phyloP scores from a whole-genome alignment of 768 basidiomycete genomes.

The Russula sp. region DNA sequence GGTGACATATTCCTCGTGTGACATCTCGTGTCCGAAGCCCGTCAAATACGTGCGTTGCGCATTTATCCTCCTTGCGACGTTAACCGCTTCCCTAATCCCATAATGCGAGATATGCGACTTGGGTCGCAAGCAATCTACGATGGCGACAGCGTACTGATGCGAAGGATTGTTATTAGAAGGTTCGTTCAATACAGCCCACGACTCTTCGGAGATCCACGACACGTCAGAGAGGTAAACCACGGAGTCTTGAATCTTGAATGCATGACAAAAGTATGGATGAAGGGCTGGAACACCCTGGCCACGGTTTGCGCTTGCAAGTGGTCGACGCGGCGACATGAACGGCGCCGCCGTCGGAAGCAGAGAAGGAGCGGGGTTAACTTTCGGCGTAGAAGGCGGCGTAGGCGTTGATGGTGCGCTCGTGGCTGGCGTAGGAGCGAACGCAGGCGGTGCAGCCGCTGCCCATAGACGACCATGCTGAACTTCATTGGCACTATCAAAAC shows the following conservation, averaged over 20 bases:
- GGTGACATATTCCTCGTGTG: conserved; percentile 72
- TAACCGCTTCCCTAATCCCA: conserved; percentile 59
- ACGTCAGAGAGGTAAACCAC: conserved; percentile 81
- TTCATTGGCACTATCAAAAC: background rate
- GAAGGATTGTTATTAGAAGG: conserved; percentile 26
- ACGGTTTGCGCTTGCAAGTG: background rate
- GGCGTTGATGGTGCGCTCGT: conserved; percentile 32
- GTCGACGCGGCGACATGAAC: conserved; percentile 5
- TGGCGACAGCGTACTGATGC: conserved; percentile 46
- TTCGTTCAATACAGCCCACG: conserved; percentile 48
- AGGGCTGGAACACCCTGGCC: conserved; percentile 30
- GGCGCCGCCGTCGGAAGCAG: background rate
- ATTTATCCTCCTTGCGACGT: conserved; percentile 48
- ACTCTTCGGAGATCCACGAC: conserved; percentile 68
- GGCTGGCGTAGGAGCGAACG: conserved; percentile 38
- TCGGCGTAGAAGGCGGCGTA: conserved; percentile 26
- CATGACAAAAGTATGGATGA: conserved; percentile 60
- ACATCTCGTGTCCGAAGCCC: conserved; percentile 71
- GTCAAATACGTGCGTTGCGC: conserved; percentile 63
- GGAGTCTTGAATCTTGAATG: conserved; percentile 60
- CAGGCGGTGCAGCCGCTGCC: conserved; percentile 35
- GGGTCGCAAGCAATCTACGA: conserved; percentile 74
- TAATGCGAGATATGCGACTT: conserved; percentile 71
- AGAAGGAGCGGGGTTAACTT: conserved; percentile 3
- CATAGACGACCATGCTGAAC: conserved; percentile 76